Percentiles rank a stretch among this genome's conserved stretches.
These are phyloP conservation scores for Malassezia caprae DNA, from an alignment of 1,284 basidiomycete genomes.

Conservation along the genomic window DNA sequence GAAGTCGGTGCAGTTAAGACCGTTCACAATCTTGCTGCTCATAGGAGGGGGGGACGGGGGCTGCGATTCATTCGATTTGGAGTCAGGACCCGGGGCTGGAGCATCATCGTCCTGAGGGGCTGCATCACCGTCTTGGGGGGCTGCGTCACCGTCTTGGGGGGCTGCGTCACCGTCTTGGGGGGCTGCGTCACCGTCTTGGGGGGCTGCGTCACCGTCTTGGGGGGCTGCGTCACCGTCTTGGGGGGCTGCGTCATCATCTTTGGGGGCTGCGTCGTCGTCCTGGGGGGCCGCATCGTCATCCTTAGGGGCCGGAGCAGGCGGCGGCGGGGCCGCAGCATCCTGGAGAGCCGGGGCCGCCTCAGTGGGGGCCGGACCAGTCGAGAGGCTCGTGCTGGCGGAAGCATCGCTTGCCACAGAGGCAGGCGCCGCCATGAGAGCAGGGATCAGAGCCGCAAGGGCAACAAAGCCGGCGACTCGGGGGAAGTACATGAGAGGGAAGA, in stretches of 20 bases:
- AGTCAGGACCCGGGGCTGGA: neutral
- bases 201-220: too few relatives aligned
- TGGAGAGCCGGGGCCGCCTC: neutral
- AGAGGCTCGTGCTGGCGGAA: neutral
- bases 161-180: too few relatives aligned
- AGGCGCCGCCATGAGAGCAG: neutral
- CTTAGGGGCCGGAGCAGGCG: neutral
- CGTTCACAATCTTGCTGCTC: conserved; percentile 8
- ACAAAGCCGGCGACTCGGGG: neutral
- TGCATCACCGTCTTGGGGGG: neutral
- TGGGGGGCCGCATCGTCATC: neutral
- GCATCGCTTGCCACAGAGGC: neutral
- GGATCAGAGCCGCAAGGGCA: neutral
- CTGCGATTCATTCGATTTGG: neutral
- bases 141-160: too few relatives aligned
- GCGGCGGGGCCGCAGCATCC: neutral
- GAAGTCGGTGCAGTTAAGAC: conserved; percentile 11
- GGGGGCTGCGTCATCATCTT: too few relatives aligned
- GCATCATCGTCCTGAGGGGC: neutral
- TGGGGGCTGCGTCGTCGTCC: too few relatives aligned
- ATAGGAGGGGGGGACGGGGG: neutral
- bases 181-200: too few relatives aligned
- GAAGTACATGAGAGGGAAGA: neutral
- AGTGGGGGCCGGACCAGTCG: neutral
- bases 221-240: too few relatives aligned